These are phyloP conservation scores for Hibiscus trionum DNA, from an alignment of 345 rosid species.

Conservation along the genomic window DNA sequence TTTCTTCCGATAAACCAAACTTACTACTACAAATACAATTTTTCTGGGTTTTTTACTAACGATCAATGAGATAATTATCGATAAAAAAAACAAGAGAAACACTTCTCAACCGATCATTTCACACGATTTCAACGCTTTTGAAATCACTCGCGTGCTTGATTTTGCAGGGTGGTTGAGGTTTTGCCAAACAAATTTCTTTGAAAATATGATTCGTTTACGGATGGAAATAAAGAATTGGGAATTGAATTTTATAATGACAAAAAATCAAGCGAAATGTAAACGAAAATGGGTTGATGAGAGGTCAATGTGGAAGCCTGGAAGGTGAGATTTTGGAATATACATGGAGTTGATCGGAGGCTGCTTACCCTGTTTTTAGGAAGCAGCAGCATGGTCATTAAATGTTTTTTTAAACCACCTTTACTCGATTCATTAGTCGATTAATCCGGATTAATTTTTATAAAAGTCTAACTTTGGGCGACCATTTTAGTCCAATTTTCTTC, in stretches of 20 bases:
- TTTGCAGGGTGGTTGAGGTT: conserved; percentile 26
- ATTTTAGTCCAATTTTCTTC: too few relatives aligned
- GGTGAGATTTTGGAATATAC: conserved; percentile 5
- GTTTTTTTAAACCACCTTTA: too few relatives aligned
- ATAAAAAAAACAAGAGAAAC: conserved; percentile 33
- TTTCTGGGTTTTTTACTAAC: too few relatives aligned
- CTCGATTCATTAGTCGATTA: too few relatives aligned
- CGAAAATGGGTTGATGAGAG: not conserved
- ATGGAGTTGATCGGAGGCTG: not conserved
- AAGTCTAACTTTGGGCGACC: too few relatives aligned
- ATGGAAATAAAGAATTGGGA: not conserved
- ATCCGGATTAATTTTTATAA: too few relatives aligned
- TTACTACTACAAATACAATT: too few relatives aligned
- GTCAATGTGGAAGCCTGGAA: conserved; percentile 7
- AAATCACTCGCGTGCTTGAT: conserved; percentile 11
- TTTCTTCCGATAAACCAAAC: not conserved
- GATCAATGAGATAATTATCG: too few relatives aligned
- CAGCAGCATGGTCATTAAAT: not conserved
- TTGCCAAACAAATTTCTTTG: not conserved
- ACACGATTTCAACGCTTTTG: conserved; percentile 55
- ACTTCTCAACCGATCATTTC: conserved; percentile 52
- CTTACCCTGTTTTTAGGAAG: conserved; percentile 1
- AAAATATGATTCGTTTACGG: not conserved
- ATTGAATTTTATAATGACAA: not conserved
- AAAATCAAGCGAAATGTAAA: not conserved